Conservation (phyloP, 805 yeast species). For the Ogataea paradorogensis region DNA sequence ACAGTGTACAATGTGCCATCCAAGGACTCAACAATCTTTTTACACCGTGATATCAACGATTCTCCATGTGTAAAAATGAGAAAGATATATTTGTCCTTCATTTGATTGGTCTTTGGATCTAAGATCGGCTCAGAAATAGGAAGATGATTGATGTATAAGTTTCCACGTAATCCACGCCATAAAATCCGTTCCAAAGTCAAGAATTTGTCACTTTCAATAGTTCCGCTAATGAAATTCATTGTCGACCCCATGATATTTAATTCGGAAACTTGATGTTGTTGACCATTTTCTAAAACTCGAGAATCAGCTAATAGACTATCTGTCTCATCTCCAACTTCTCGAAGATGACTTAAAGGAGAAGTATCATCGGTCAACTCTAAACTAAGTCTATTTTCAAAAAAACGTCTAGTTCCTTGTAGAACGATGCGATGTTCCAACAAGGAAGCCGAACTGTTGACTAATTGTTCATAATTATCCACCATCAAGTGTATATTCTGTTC, state of each 20-base stretch:
- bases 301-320: conserved; percentile 27
- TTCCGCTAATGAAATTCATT: conserved; percentile 67
- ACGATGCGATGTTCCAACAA: conserved; percentile 72
- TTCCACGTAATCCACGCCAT: conserved; percentile 94
- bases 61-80: conserved; percentile 90
- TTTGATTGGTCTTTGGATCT: conserved; percentile 54
- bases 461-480: conserved; percentile 61
- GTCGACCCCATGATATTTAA: conserved; percentile 34
- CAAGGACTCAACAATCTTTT: conserved; percentile 79
- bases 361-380: conserved; percentile 29
- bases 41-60: conserved; percentile 63
- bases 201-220: conserved; percentile 68
- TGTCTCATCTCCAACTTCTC: conserved; percentile 27
- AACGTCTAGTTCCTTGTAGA: conserved; percentile 33
- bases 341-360: conserved; percentile 26
- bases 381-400: conserved; percentile 34
- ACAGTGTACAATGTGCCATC: conserved; percentile 75
- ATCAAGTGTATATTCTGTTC: conserved; percentile 73
- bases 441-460: conserved; percentile 54
- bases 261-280: conserved; percentile 29
- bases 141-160: conserved; percentile 72
- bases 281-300: conserved; percentile 22
- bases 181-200: conserved; percentile 73
- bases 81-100: conserved; percentile 72
- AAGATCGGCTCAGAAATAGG: conserved; percentile 67